Conservation (phyloP, 2,329 filamentous ascomycete species). For the Salinomyces thailandicus region DNA sequence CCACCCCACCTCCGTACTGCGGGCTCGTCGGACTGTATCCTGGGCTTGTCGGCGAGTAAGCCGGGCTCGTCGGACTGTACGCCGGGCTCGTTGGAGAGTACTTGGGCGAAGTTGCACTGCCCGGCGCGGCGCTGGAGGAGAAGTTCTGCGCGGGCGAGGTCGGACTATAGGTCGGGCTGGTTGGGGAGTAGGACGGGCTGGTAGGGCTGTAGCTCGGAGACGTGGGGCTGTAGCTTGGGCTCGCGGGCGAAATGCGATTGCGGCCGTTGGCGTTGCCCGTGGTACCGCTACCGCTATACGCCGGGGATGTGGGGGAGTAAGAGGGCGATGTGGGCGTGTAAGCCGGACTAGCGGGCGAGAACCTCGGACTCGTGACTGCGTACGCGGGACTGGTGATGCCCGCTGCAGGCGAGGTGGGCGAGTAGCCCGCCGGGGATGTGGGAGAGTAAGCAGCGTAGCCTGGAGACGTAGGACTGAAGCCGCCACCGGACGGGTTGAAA, state of each 20-base stretch:
- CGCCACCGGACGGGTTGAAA: constrained; percentile 22
- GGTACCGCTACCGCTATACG: constrained; percentile 33
- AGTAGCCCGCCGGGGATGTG: constrained; percentile 21
- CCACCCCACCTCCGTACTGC: constrained; percentile 26
- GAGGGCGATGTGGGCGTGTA: constrained; percentile 34
- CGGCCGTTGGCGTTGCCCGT: no score
- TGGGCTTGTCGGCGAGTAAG: constrained; percentile 51
- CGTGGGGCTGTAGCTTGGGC: constrained; percentile 35
- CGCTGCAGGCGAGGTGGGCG: constrained; percentile 33
- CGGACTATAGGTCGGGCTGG: constrained; percentile 62
- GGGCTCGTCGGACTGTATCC: constrained; percentile 40
- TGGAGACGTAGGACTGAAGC: constrained; percentile 68
- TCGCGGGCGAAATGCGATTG: constrained; percentile 22
- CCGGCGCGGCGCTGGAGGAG: constrained; percentile 8
- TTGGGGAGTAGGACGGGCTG: constrained; percentile 52
- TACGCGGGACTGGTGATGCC: constrained; percentile 47
- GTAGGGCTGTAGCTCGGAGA: constrained; percentile 65
- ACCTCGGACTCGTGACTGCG: constrained; percentile 40
- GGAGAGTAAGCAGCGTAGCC: constrained; percentile 26
- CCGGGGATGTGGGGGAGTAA: constrained; percentile 42
- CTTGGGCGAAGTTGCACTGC: constrained; percentile 40
- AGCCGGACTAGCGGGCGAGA: constrained; percentile 44
- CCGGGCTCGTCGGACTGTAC: constrained; percentile 46
- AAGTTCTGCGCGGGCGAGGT: constrained; percentile 39
- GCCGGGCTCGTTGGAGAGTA: constrained; percentile 40